Conservation (phyloP, 2,329 filamentous ascomycete species). For the Didymella pinodella region DNA sequence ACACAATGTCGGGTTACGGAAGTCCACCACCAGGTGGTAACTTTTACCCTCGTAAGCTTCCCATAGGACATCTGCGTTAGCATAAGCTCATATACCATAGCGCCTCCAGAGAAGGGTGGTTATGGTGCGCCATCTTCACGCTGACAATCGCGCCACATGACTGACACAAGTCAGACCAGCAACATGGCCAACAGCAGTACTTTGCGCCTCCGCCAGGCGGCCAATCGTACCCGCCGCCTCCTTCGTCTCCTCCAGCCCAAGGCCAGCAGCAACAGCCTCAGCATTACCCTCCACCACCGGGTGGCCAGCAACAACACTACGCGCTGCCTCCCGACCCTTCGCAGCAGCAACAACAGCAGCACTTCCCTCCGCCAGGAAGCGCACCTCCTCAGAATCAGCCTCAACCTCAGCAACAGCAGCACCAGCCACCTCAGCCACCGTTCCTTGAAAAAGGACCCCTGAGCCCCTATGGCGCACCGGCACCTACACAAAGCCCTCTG, state of each 20-base stretch:
- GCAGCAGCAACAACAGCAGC: constrained; percentile 35
- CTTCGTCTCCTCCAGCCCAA: constrained; percentile 41
- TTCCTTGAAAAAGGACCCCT: constrained; percentile 24
- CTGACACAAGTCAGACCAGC: constrained; percentile 32
- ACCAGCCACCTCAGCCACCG: constrained; percentile 22
- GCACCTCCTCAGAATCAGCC: constrained; percentile 42
- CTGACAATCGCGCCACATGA: constrained; percentile 1
- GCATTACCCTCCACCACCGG: constrained; percentile 45
- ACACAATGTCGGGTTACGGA: constrained; percentile 39
- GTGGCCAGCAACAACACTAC: constrained; percentile 38
- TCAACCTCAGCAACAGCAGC: constrained; percentile 36
- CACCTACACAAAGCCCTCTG: constrained; percentile 41
- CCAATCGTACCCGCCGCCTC: constrained; percentile 48
- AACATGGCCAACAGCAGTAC: constrained; percentile 47
- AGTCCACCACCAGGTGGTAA: constrained; percentile 47
- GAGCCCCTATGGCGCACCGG: constrained; percentile 43
- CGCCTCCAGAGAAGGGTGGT: constrained; percentile 43
- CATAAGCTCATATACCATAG: constrained; percentile 32
- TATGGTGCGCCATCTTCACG: constrained; percentile 33
- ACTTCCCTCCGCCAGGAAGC: constrained; percentile 44
- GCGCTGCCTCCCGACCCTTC: constrained; percentile 40
- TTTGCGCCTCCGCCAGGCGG: constrained; percentile 49
- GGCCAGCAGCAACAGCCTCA: constrained; percentile 30
- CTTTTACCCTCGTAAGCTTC: constrained; percentile 47
- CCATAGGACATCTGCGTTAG: not conserved